Conservation (phyloP, 192 early-diverging fungal species). For the Mortierella claussenii region DNA sequence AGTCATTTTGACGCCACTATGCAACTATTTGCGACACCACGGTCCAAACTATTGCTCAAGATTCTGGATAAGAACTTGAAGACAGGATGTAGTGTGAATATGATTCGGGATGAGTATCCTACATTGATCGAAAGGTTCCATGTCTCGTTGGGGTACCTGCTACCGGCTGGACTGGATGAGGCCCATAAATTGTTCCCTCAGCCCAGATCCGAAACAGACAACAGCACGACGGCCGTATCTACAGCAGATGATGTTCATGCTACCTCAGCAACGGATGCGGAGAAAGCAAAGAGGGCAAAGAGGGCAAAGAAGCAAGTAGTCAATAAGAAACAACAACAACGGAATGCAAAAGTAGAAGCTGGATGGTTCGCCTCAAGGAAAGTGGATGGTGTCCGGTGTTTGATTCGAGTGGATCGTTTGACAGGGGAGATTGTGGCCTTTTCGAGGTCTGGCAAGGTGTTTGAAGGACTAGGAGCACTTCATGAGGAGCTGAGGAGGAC, state of each 20-base stretch:
- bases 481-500: slow-evolving; percentile 24
- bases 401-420: slow-evolving; percentile 39
- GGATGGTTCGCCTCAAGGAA: slow-evolving; percentile 63
- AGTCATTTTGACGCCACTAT: background rate
- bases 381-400: slow-evolving; percentile 62
- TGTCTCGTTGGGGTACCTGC: slow-evolving; percentile 31
- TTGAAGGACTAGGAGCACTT: slow-evolving; percentile 37
- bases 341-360: background rate
- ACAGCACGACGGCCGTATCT: background rate
- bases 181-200: slow-evolving; percentile 14
- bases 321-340: background rate
- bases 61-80: slow-evolving; percentile 51
- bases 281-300: background rate
- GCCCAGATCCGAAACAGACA: background rate
- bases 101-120: slow-evolving; percentile 26
- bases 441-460: slow-evolving; percentile 55
- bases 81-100: slow-evolving; percentile 21
- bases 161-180: background rate
- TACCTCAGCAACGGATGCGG: too few relatives aligned
- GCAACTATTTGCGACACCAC: slow-evolving; percentile 2
- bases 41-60: slow-evolving; percentile 41
- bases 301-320: background rate
- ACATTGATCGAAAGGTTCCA: slow-evolving; percentile 20
- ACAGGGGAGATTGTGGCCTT: slow-evolving; percentile 33
- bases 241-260: too few relatives aligned